These are phyloP conservation scores for Xylaria arbuscula DNA, from an alignment of 2,329 filamentous ascomycete genomes.

Conservation along the genomic window DNA sequence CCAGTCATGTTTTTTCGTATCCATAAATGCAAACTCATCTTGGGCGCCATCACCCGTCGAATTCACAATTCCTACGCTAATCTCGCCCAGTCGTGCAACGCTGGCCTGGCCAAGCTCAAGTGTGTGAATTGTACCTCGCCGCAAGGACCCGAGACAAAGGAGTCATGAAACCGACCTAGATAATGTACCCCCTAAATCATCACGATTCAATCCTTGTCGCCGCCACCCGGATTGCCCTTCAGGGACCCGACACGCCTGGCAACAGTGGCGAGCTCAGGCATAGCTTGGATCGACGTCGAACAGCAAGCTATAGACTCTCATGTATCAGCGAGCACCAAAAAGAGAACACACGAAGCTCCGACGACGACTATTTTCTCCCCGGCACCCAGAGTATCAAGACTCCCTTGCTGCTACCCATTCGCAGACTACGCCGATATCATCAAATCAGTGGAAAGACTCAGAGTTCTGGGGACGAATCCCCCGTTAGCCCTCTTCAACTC, in stretches of 20 bases:
- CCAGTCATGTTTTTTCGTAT: conserved; percentile 40
- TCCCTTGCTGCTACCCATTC: conserved; percentile 30
- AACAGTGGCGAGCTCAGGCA: conserved; percentile 24
- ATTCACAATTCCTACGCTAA: conserved; percentile 28
- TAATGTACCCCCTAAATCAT: conserved; percentile 39
- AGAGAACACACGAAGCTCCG: conserved; percentile 40
- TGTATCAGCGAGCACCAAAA: conserved; percentile 38
- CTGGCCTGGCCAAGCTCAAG: conserved; percentile 32
- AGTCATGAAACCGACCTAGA: conserved; percentile 37
- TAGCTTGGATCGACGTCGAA: conserved; percentile 19
- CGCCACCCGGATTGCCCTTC: conserved; percentile 17
- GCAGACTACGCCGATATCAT: conserved; percentile 28
- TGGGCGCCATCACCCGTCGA: conserved; percentile 37
- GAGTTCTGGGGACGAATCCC: conserved; percentile 35
- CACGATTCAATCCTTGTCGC: conserved; percentile 28
- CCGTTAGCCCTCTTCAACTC: conserved; percentile 37
- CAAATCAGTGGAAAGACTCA: conserved; percentile 32
- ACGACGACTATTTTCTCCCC: conserved; percentile 36
- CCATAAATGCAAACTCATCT: conserved; percentile 41
- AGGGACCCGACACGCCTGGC: conserved; percentile 31
- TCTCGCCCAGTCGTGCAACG: conserved; percentile 34
- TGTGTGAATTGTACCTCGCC: conserved; percentile 22
- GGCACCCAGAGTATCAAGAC: conserved; percentile 21
- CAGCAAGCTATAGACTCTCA: conserved; percentile 27
- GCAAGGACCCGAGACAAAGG: background rate